A percentile compares a stretch with the other conserved stretches of the same genome.
Conservation (phyloP, 768 basidiomycete genomes). For the Rossbeevera mucosa region DNA sequence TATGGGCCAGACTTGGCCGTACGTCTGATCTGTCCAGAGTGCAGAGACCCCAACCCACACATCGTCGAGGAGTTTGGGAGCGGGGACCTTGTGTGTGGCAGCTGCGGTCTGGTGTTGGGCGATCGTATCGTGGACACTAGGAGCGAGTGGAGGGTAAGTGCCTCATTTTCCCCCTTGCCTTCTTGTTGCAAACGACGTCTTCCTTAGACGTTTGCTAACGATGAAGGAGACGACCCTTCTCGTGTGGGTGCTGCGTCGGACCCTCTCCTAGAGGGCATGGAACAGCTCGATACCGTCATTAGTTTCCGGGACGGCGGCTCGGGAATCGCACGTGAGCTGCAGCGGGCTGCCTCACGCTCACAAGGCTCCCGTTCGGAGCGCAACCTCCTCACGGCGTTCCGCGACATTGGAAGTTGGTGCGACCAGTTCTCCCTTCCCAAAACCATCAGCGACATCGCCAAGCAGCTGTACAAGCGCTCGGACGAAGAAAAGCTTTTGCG, state of each 20-base stretch:
- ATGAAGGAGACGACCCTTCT: slow-evolving; percentile 98
- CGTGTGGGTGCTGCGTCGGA: slow-evolving; percentile 98
- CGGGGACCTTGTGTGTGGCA: slow-evolving; percentile 94
- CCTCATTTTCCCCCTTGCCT: slow-evolving; percentile 8
- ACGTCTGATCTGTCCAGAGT: slow-evolving; percentile 92
- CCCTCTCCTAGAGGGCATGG: slow-evolving; percentile 89
- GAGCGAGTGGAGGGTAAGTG: slow-evolving; percentile 93
- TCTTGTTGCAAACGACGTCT: slow-evolving; percentile 22
- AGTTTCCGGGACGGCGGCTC: slow-evolving; percentile 94
- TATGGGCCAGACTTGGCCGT: slow-evolving; percentile 83
- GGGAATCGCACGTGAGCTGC: slow-evolving; percentile 86
- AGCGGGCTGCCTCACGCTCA: slow-evolving; percentile 67
- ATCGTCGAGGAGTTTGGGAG: slow-evolving; percentile 97
- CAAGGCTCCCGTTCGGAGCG: slow-evolving; percentile 78
- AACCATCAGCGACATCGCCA: slow-evolving; percentile 92
- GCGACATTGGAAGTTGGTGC: slow-evolving; percentile 90
- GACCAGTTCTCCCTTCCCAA: slow-evolving; percentile 93
- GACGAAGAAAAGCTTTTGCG: slow-evolving; percentile 92
- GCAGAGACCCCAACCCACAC: slow-evolving; percentile 87
- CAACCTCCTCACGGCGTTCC: slow-evolving; percentile 83
- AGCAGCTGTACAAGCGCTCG: slow-evolving; percentile 94
- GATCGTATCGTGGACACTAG: slow-evolving; percentile 96
- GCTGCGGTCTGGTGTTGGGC: slow-evolving; percentile 90
- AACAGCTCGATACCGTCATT: slow-evolving; percentile 92
- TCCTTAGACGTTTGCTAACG: slow-evolving; percentile 92